These are phyloP conservation scores for Chionographis japonica DNA, from an alignment of 106 monocot genomes.

Conservation along the genomic window DNA sequence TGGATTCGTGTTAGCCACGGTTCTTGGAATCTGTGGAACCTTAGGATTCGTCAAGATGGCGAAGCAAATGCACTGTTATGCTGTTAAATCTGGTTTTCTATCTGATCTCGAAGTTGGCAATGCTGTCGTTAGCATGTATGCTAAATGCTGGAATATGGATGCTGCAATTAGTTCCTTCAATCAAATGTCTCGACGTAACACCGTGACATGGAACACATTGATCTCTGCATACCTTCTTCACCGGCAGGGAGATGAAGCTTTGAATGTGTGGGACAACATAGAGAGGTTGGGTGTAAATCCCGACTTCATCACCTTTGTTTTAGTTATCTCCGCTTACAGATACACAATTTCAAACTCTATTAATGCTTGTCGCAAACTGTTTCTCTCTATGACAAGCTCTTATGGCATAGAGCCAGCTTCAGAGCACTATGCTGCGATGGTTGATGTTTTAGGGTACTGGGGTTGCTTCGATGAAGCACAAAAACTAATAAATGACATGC, in stretches of 20 bases:
- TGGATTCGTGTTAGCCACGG: conserved; percentile 46
- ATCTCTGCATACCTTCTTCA: conserved; percentile 63
- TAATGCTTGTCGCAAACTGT: conserved; percentile 38
- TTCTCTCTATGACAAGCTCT: conserved; percentile 43
- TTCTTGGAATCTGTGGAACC: conserved; percentile 57
- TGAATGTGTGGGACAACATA: conserved; percentile 58
- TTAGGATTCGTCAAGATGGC: conserved; percentile 62
- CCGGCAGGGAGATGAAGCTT: conserved; percentile 54
- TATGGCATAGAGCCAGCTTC: conserved; percentile 38
- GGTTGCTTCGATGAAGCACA: conserved; percentile 60
- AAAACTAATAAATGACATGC: conserved; percentile 49
- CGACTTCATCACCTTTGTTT: conserved; percentile 49
- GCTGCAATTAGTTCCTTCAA: conserved; percentile 44
- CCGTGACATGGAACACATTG: conserved; percentile 79
- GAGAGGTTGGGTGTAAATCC: conserved; percentile 34
- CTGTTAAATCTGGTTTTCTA: conserved; percentile 34
- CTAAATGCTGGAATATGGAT: conserved; percentile 66
- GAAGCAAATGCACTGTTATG: conserved; percentile 56
- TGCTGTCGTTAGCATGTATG: conserved; percentile 71
- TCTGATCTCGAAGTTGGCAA: conserved; percentile 41
- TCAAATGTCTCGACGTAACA: conserved; percentile 50
- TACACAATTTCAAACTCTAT: conserved; percentile 51
- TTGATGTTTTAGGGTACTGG: conserved; percentile 56
- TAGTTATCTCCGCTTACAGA: conserved; percentile 65
- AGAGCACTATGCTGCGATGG: conserved; percentile 72